Evolutionary conservation across 2,329 filamentous ascomycete genomes (phyloP).

Genomic region (Botrytis fragariae): DNA sequence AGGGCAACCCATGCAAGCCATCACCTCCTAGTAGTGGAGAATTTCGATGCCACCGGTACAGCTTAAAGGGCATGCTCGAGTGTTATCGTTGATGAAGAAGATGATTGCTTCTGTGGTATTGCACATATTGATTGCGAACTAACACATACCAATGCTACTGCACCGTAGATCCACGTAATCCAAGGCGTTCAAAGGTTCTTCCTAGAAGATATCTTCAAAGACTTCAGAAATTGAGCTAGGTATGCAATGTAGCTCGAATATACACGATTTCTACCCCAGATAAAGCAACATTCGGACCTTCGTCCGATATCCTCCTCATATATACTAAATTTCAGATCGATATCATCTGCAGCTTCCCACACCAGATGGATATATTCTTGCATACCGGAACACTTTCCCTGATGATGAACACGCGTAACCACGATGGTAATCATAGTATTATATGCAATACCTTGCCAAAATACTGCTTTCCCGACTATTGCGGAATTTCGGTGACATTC

Average conservation of each 20-base stretch:
- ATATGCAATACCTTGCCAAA: background rate
- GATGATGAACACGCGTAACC: background rate
- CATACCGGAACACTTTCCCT: background rate
- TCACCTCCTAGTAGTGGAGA: background rate
- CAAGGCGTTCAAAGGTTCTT: background rate
- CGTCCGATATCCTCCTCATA: background rate
- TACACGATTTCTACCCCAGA: background rate
- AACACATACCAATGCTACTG: background rate
- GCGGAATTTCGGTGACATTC: background rate
- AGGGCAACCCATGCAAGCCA: background rate
- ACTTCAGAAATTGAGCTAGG: background rate
- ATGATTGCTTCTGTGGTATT: background rate
- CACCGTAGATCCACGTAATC: background rate
- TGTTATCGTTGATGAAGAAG: background rate
- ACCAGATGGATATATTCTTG: background rate
- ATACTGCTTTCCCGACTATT: background rate
- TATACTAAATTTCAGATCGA: background rate
- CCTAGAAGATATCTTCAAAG: background rate
- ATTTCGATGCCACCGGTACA: background rate
- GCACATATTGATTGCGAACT: background rate
- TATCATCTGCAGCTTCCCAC: background rate
- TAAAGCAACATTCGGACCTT: background rate
- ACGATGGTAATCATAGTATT: background rate
- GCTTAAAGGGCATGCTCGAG: background rate
- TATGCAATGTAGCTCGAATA: background rate